A percentile compares a stretch with the other conserved stretches of the same genome.
Conservation (phyloP, 1,284 basidiomycete species). For the Puccinia novopanici region DNA sequence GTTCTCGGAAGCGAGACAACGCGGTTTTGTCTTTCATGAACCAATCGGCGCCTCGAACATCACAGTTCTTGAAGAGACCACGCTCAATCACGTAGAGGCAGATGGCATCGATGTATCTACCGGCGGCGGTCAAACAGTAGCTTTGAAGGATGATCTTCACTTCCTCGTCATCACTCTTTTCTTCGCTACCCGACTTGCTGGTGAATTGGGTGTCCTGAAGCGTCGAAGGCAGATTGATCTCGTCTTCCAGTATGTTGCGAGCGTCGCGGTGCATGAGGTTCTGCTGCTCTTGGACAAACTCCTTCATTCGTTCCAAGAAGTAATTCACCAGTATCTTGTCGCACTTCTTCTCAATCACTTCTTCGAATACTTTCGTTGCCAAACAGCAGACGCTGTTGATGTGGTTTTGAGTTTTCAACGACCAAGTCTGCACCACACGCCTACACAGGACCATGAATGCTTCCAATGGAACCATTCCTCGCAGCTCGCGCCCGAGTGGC, state of each 20-base stretch:
- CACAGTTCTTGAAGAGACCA: conserved; percentile 2
- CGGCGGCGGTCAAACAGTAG: not conserved
- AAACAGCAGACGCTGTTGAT: not conserved
- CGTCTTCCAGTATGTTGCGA: not conserved
- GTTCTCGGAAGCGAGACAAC: conserved; percentile 13
- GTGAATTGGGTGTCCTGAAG: not conserved
- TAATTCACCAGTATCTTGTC: conserved; percentile 4
- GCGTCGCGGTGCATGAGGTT: not conserved
- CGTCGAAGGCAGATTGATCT: not conserved
- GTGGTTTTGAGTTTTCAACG: not conserved
- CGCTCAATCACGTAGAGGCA: conserved; percentile 11
- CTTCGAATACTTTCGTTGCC: not conserved
- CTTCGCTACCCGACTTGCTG: not conserved
- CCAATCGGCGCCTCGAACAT: not conserved
- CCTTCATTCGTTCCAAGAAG: not conserved
- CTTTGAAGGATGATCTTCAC: not conserved
- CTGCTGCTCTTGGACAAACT: not conserved
- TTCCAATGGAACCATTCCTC: conserved; percentile 9
- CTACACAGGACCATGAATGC: not conserved
- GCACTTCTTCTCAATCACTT: conserved; percentile 10
- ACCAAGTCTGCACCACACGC: not conserved
- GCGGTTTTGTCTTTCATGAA: not conserved
- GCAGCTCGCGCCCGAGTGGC: not conserved
- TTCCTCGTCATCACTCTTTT: not conserved
- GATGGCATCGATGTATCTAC: conserved; percentile 3